Percentiles rank a stretch among this genome's conserved stretches.
phyloP scores from a whole-genome alignment of 345 rosid species.

The Lumnitzera racemosa region DNA sequence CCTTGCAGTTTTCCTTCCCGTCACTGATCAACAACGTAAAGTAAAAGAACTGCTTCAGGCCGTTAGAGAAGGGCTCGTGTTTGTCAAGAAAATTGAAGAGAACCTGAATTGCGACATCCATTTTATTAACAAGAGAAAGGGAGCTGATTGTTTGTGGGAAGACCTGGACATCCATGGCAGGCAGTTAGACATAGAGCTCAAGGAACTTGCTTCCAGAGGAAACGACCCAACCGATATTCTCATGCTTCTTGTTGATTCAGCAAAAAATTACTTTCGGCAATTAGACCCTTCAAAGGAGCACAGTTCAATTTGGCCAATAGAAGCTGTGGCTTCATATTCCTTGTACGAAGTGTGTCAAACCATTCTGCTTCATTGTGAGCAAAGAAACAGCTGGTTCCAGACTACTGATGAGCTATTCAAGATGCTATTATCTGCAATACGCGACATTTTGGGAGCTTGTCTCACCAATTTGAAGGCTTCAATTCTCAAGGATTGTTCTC shows the following conservation, averaged over 20 bases:
- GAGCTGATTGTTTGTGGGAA: constrained; percentile 52
- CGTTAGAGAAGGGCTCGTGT: constrained; percentile 55
- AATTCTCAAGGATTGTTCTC: constrained; percentile 46
- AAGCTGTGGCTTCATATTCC: no score
- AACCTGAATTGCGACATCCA: constrained; percentile 23
- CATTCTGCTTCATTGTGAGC: constrained; percentile 32
- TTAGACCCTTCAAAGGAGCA: no score
- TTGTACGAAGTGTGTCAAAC: constrained; percentile 47
- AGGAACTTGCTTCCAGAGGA: constrained; percentile 31
- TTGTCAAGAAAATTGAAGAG: constrained; percentile 45
- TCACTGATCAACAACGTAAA: no score
- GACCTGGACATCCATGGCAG: constrained; percentile 57
- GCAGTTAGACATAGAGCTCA: constrained; percentile 68
- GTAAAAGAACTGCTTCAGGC: constrained; percentile 29
- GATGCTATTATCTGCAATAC: constrained; percentile 31
- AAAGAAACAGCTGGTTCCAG: constrained; percentile 12
- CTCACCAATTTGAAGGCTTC: constrained; percentile 50
- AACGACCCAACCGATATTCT: constrained; percentile 9
- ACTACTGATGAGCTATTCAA: constrained; percentile 32
- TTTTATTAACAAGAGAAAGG: constrained; percentile 31
- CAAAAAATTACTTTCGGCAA: constrained; percentile 1
- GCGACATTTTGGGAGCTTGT: constrained; percentile 70
- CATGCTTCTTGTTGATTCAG: no score
- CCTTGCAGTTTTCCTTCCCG: no score
- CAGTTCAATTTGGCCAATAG: constrained; percentile 36